A percentile compares a stretch with the other conserved stretches of the same genome.
phyloP scores from a whole-genome alignment of 805 yeast genomes.

The Saturnispora gosingensis region DNA sequence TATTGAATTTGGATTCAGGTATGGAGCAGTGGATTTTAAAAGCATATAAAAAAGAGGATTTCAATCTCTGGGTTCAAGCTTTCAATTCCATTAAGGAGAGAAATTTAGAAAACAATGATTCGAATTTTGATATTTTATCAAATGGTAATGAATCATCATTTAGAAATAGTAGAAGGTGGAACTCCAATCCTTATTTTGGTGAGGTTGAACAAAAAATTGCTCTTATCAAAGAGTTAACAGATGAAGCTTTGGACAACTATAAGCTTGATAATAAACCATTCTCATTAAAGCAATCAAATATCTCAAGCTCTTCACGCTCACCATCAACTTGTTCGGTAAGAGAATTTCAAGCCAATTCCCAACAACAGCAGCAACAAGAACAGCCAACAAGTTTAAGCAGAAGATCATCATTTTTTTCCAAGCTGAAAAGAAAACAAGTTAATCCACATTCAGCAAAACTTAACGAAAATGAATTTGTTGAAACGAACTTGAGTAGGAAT shows the following conservation, averaged over 20 bases:
- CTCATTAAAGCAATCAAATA: not conserved
- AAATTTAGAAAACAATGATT: constrained; percentile 10
- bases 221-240: not conserved
- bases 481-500: not conserved
- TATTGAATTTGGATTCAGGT: constrained; percentile 84
- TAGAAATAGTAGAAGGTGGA: constrained; percentile 4
- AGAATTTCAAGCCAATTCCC: not conserved
- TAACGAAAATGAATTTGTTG: not conserved
- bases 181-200: constrained; percentile 1
- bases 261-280: not conserved
- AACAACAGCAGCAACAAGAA: not conserved
- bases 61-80: constrained; percentile 77
- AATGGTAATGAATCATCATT: not conserved
- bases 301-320: not conserved
- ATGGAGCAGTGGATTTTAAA: constrained; percentile 89
- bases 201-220: not conserved
- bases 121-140: not conserved
- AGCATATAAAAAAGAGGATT: constrained; percentile 55
- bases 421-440: constrained; percentile 4
- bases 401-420: constrained; percentile 6
- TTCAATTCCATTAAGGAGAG: constrained; percentile 43
- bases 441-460: not conserved
- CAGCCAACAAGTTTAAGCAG: not conserved
- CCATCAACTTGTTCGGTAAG: not conserved
- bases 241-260: not conserved